Percentiles rank a stretch among this genome's conserved stretches.
Evolutionary conservation across 192 early-diverging fungal genomes (phyloP).

Genomic region (Coemansia javaensis): DNA sequence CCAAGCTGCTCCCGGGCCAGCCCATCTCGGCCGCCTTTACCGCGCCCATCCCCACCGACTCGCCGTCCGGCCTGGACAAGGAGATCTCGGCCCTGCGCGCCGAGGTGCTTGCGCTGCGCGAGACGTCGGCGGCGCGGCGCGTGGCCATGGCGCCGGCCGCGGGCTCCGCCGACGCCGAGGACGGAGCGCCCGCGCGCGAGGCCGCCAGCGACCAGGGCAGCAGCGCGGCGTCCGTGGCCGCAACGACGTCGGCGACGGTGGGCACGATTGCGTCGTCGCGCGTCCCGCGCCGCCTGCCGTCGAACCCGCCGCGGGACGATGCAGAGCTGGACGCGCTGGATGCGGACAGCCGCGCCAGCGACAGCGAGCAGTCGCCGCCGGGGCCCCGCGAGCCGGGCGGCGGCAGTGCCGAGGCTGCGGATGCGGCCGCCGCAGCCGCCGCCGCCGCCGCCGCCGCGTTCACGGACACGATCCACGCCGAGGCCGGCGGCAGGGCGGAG

Average conservation of each 20-base stretch:
- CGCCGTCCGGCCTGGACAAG: conserved; percentile 26
- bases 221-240: conserved; percentile 19
- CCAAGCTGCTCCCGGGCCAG: conserved; percentile 52
- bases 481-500: neutral
- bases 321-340: neutral
- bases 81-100: conserved; percentile 40
- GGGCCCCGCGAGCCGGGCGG: conserved; percentile 22
- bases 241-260: conserved; percentile 34
- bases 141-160: conserved; percentile 12
- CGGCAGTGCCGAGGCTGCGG: too few species aligned
- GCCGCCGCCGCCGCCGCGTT: conserved; percentile 6
- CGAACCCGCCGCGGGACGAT: neutral
- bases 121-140: conserved; percentile 19
- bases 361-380: neutral
- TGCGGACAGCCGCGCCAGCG: neutral
- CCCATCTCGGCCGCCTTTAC: conserved; percentile 89
- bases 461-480: neutral
- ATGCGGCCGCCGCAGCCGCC: neutral
- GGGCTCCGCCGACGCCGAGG: too few species aligned
- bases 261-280: conserved; percentile 22
- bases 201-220: conserved; percentile 10
- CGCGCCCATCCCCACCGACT: conserved; percentile 64
- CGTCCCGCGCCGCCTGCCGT: conserved; percentile 14
- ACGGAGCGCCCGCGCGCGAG: neutral
- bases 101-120: conserved; percentile 19